phyloP scores from a whole-genome alignment of 495 filamentous ascomycete genomes.

The Podospora anserina region DNA sequence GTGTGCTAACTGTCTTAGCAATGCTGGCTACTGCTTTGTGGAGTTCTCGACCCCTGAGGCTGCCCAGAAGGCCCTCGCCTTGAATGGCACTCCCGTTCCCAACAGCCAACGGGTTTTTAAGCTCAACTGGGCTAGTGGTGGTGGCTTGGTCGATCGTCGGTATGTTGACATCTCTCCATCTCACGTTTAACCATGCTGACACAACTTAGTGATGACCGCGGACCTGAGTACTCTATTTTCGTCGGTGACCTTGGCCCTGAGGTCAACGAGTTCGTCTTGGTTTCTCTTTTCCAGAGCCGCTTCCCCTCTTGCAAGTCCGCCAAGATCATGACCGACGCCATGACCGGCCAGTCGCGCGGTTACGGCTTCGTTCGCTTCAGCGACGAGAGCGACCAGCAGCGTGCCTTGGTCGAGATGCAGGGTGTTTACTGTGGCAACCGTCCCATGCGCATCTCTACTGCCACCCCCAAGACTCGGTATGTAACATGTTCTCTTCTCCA shows the following conservation, averaged over 20 bases:
- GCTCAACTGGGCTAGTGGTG: constrained; percentile 98
- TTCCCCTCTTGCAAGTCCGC: constrained; percentile 98
- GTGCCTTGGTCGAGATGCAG: constrained; percentile 95
- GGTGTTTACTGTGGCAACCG: constrained; percentile 98
- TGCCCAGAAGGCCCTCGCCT: constrained; percentile 80
- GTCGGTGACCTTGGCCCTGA: constrained; percentile 97
- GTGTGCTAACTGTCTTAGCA: constrained; percentile 52
- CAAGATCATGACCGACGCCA: constrained; percentile 99
- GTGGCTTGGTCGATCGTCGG: constrained; percentile 90
- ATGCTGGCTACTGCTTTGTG: constrained; percentile 98
- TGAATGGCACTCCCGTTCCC: constrained; percentile 89
- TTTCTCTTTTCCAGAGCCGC: constrained; percentile 92
- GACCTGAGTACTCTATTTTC: constrained; percentile 95
- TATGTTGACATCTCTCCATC: constrained; percentile 40
- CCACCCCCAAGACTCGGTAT: constrained; percentile 81
- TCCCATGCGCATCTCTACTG: constrained; percentile 97
- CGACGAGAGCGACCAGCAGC: constrained; percentile 91
- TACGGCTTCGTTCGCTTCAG: constrained; percentile 98
- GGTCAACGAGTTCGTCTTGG: constrained; percentile 97
- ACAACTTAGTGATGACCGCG: constrained; percentile 76
- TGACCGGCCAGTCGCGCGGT: constrained; percentile 93
- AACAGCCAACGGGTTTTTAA: constrained; percentile 96
- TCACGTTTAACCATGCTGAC: constrained; percentile 19
- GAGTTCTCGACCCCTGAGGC: constrained; percentile 83
- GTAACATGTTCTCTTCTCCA: constrained; percentile 12